Evolutionary conservation across 345 rosid genomes (phyloP).

Genomic region (Ricinus communis): DNA sequence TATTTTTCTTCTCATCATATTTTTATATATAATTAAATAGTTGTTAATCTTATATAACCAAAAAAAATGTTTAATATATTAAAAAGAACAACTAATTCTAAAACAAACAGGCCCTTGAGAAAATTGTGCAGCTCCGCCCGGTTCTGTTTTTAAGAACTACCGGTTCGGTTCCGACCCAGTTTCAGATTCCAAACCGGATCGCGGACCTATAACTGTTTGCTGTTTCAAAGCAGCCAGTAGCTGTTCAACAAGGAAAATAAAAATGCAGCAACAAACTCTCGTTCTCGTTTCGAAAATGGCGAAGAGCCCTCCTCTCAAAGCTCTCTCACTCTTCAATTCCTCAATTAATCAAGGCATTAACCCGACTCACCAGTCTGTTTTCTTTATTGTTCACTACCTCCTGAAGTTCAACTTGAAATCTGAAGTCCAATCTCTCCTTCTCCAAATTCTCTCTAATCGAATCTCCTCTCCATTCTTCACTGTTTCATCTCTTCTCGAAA

Average conservation of each 20-base stretch:
- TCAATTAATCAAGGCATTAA: conserved; percentile 35
- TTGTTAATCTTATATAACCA: no score
- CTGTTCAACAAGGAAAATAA: neutral
- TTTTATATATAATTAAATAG: no score
- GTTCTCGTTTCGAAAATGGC: conserved; percentile 37
- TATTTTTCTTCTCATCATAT: no score
- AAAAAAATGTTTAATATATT: no score
- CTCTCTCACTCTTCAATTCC: conserved; percentile 46
- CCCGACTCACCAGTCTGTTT: conserved; percentile 52
- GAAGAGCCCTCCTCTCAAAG: conserved; percentile 55
- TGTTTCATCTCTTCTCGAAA: conserved; percentile 40
- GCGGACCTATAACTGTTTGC: no score
- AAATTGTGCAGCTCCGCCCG: no score
- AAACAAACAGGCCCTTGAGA: no score
- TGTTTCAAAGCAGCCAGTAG: no score
- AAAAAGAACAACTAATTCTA: no score
- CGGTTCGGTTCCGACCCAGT: no score
- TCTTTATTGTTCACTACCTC: conserved; percentile 43
- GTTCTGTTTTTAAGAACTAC: no score
- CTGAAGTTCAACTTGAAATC: conserved; percentile 37
- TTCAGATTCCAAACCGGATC: no score
- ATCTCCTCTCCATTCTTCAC: conserved; percentile 49
- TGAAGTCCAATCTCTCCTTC: conserved; percentile 51
- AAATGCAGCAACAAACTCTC: conserved; percentile 20
- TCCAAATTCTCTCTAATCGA: conserved; percentile 46